These are phyloP conservation scores for Coix lacrymajobi DNA, from an alignment of 176 grass and related monocot genomes.

Conservation along the genomic window DNA sequence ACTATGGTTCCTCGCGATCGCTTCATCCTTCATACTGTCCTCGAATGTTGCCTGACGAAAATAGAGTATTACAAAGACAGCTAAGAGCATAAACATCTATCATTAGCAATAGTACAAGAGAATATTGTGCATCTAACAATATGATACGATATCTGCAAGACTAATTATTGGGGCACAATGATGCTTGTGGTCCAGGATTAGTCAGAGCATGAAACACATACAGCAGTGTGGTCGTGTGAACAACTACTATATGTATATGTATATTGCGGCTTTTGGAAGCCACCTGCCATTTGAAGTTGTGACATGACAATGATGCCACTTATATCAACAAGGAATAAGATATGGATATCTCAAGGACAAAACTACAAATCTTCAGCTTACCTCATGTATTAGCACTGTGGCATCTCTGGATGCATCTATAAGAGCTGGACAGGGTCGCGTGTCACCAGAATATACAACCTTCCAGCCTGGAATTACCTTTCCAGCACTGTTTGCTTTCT, in stretches of 20 bases:
- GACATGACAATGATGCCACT: neutral
- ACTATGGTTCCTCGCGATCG: slow-evolving; percentile 78
- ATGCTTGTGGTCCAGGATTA: slow-evolving; percentile 6
- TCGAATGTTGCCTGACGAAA: slow-evolving; percentile 89
- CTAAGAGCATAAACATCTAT: slow-evolving; percentile 11
- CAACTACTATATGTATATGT: neutral
- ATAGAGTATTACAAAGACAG: neutral
- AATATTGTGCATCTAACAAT: slow-evolving; percentile 1
- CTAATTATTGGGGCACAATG: neutral
- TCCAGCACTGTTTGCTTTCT: slow-evolving; percentile 38
- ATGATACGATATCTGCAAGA: slow-evolving; percentile 15
- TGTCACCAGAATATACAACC: slow-evolving; percentile 92
- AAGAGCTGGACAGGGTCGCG: slow-evolving; percentile 72
- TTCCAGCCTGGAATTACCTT: slow-evolving; percentile 83
- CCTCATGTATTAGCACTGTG: slow-evolving; percentile 94
- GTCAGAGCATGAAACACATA: neutral
- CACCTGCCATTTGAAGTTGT: neutral
- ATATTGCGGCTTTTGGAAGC: neutral
- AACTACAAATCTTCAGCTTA: slow-evolving; percentile 6
- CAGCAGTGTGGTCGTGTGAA: neutral
- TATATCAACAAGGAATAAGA: neutral
- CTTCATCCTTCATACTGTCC: slow-evolving; percentile 89
- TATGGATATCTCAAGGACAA: neutral
- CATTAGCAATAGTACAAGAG: neutral
- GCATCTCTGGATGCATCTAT: slow-evolving; percentile 80